These are phyloP conservation scores for Ophiostoma triangulosporum DNA, from an alignment of 2,329 filamentous ascomycete genomes.

Conservation along the genomic window DNA sequence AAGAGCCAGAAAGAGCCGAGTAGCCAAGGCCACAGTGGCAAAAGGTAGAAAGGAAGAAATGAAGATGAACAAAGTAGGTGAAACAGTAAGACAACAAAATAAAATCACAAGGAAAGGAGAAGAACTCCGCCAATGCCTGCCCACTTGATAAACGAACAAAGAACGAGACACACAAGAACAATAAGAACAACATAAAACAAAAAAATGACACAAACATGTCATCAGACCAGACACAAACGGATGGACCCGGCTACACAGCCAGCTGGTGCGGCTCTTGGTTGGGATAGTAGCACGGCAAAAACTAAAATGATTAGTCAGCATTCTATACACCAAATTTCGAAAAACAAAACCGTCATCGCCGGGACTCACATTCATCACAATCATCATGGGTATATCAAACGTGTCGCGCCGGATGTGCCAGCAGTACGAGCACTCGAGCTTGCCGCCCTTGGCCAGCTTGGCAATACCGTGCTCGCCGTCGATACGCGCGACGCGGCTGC, in stretches of 20 bases:
- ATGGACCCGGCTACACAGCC: slow-evolving; percentile 30
- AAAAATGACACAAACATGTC: not conserved
- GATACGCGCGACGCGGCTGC: slow-evolving; percentile 47
- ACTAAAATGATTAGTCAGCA: slow-evolving; percentile 26
- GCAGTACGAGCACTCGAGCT: slow-evolving; percentile 89
- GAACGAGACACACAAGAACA: not conserved
- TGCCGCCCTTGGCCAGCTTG: slow-evolving; percentile 71
- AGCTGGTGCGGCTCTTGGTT: slow-evolving; percentile 43
- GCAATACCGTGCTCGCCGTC: slow-evolving; percentile 69
- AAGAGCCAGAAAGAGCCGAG: not conserved
- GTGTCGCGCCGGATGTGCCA: slow-evolving; percentile 96
- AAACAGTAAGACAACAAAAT: not conserved
- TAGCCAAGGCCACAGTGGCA: not conserved
- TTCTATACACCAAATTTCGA: too few species aligned
- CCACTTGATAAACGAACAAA: slow-evolving; percentile 1
- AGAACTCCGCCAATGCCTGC: slow-evolving; percentile 13
- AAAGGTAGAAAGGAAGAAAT: not conserved
- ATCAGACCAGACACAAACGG: not conserved
- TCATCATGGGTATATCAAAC: slow-evolving; percentile 97
- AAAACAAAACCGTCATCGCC: too few species aligned
- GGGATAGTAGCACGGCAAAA: slow-evolving; percentile 45
- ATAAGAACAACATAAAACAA: not conserved
- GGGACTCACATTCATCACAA: slow-evolving; percentile 86
- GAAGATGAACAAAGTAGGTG: not conserved
- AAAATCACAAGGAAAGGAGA: not conserved